Conservation (phyloP, 176 grass and related monocot genomes). For the Aegilops longissima region DNA sequence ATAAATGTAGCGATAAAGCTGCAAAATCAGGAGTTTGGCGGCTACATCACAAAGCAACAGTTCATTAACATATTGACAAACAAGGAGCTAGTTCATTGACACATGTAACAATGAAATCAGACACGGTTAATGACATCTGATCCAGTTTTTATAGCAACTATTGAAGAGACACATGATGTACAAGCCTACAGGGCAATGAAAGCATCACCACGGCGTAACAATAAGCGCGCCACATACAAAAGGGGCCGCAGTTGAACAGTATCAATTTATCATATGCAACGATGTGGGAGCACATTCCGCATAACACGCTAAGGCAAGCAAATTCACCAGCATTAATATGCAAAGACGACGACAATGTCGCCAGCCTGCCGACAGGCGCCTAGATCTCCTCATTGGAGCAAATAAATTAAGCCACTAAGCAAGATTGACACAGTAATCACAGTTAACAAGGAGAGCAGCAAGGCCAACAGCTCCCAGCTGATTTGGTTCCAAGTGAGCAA, state of each 20-base stretch:
- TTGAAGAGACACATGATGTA: background rate
- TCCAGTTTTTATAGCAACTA: background rate
- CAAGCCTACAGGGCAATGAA: background rate
- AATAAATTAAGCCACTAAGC: background rate
- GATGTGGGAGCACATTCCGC: background rate
- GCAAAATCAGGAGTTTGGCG: background rate
- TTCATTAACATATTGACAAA: background rate
- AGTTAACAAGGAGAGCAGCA: background rate
- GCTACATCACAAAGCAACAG: background rate
- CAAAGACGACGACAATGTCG: too few relatives aligned
- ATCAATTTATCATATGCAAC: background rate
- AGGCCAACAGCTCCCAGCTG: background rate
- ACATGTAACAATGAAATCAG: background rate
- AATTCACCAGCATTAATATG: background rate
- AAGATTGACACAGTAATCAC: background rate
- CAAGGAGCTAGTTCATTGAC: background rate
- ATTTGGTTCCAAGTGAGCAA: background rate
- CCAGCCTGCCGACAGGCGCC: background rate
- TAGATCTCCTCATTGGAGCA: background rate
- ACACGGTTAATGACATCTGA: background rate
- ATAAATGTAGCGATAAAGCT: slow-evolving; percentile 6
- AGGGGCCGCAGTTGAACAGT: background rate
- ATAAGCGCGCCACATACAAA: background rate
- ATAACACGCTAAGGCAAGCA: background rate
- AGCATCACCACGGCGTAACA: background rate